Evolutionary conservation across 352 stramenopile species (phyloP).

Genomic region (Phytophthora agathidicida): DNA sequence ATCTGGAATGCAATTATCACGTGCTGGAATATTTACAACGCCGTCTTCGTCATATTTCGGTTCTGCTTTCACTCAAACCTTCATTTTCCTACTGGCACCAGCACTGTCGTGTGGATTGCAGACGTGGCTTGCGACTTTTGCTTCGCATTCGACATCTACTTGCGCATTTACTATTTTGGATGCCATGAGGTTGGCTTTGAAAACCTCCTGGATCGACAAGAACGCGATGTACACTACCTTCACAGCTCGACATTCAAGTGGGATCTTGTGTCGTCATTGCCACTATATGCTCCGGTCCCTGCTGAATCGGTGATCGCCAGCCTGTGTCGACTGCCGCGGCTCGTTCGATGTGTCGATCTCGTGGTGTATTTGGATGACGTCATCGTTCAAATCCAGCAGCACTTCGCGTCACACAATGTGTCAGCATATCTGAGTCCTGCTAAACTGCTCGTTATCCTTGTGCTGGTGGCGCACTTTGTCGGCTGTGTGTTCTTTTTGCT

Average conservation of each 20-base stretch:
- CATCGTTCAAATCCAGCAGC: conserved; percentile 74
- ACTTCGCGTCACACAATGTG: conserved; percentile 67
- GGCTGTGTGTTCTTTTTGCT: conserved; percentile 79
- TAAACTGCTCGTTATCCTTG: conserved; percentile 71
- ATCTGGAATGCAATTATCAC: conserved; percentile 63
- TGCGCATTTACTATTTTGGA: conserved; percentile 75
- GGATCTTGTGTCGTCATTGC: conserved; percentile 62
- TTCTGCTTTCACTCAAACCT: conserved; percentile 70
- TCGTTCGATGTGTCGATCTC: conserved; percentile 63
- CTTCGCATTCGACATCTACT: conserved; percentile 68
- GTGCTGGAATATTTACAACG: conserved; percentile 78
- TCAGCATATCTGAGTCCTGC: conserved; percentile 71
- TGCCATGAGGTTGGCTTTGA: conserved; percentile 46
- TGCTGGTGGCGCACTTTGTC: conserved; percentile 59
- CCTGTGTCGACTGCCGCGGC: conserved; percentile 57
- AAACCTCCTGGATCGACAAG: conserved; percentile 49
- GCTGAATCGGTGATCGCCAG: conserved; percentile 33
- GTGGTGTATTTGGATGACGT: conserved; percentile 62
- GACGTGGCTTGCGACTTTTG: conserved; percentile 63
- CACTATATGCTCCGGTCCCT: conserved; percentile 42
- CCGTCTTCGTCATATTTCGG: conserved; percentile 69
- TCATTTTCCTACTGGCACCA: conserved; percentile 29
- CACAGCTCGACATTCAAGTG: conserved; percentile 52
- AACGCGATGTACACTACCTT: conserved; percentile 42
- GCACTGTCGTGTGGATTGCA: conserved; percentile 34